Base-by-base conservation (phyloP, 371 early-diverging fungal genomes). In the Haplosporangium sp. region DNA sequence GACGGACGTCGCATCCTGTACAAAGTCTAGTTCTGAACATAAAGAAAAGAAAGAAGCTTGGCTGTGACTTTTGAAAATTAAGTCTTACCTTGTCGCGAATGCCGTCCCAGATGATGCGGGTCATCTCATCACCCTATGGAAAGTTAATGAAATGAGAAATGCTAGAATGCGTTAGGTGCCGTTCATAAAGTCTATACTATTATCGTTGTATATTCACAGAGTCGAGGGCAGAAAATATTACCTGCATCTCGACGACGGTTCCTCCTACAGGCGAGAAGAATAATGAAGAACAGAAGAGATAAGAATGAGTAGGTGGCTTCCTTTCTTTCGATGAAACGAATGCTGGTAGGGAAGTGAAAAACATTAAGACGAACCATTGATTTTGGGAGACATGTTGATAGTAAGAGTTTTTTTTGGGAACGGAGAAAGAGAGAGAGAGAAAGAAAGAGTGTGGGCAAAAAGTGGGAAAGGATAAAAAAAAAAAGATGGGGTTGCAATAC, bases 81-180 rank as follows among this genome's bases (percentile, higher is more conserved):
- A 19, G 20, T 27, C 67, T 58, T 82, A 87, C 86, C 86, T 95
- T 92, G 67, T 96, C 96, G 87, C 95, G 95, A 88, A 96, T 97
- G 85, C 91, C 87, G 71, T 94, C 88, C 96, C 96, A 96, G 86
- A 97, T 95, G 86, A 97, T 96, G 77, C 97, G 88, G 69, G 97
- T 96, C 97, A 96, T 96, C 82, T 97, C 97, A 88, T 97, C 97
- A 74, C 97, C 97, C 78, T 77, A 62, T 20, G 6, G 42, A 59
- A 39, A 59, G 8, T 19, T 13, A 50, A 66, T 40, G 35, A 55
- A 37, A 59, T 52, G 27, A 27, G 27, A 27, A 27, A 27, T 27
- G 27, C 27, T 27, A 27, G 27, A 27, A 27, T 27, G 27, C 27
- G 27, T 27, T 27, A 27, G 27, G 27, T 27, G 27, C 27, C 27